A percentile compares a stretch with the other conserved stretches of the same genome.
These are phyloP conservation scores for Bidens hawaiensis DNA, from an alignment of 140 eudicot species.

Conservation along the genomic window DNA sequence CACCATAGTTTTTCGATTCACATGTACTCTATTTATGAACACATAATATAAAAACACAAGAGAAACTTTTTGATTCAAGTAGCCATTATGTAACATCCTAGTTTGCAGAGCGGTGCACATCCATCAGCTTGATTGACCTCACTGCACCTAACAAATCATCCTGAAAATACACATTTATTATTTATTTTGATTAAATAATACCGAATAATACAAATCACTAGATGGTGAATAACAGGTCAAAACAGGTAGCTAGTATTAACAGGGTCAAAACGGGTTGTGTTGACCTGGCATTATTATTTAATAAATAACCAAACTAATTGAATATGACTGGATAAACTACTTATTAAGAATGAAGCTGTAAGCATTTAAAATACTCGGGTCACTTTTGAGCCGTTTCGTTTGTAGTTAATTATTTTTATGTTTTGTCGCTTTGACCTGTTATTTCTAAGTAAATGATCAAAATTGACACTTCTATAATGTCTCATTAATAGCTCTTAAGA, in stretches of 20 bases:
- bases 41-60: no score
- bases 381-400: not conserved
- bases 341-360: not conserved
- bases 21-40: no score
- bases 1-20: no score
- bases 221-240: not conserved
- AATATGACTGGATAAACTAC: not conserved
- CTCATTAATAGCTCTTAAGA: not conserved
- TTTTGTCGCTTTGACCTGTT: not conserved
- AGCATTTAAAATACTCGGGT: not conserved
- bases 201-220: not conserved
- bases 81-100: no score
- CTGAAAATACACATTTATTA: slow-evolving; percentile 26
- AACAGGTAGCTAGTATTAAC: no score
- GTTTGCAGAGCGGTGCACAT: slow-evolving; percentile 31
- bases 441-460: not conserved
- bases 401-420: not conserved
- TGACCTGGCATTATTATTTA: not conserved
- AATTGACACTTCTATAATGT: not conserved
- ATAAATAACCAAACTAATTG: not conserved
- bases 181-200: not conserved
- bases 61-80: no score
- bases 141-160: slow-evolving; percentile 38
- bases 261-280: not conserved
- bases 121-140: slow-evolving; percentile 41